phyloP scores from a whole-genome alignment of 1,284 basidiomycete genomes.

The Meira miltonrushii region DNA sequence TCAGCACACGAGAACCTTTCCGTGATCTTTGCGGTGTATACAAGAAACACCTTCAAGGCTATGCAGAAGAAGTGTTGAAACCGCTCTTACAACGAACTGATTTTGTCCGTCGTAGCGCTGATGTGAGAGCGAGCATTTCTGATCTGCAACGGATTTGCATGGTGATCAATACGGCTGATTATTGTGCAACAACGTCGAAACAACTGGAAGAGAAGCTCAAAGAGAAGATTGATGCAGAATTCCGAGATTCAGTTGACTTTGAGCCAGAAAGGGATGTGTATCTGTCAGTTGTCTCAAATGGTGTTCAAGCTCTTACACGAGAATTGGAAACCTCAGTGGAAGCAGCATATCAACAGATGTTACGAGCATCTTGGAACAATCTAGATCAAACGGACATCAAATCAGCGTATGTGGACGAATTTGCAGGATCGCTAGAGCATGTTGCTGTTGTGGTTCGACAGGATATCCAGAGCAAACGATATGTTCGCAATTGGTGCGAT shows the following conservation, averaged over 20 bases:
- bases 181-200: conserved; percentile 83
- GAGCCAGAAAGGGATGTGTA: conserved; percentile 83
- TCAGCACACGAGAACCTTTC: conserved; percentile 43
- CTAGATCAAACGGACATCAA: conserved; percentile 19
- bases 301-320: conserved; percentile 33
- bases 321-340: conserved; percentile 38
- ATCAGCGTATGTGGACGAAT: conserved; percentile 39
- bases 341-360: conserved; percentile 40
- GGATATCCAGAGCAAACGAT: conserved; percentile 48
- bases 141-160: conserved; percentile 54
- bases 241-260: conserved; percentile 72
- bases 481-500: conserved; percentile 48
- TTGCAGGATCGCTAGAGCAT: conserved; percentile 40
- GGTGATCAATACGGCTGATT: conserved; percentile 93
- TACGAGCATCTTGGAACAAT: conserved; percentile 44
- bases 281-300: conserved; percentile 37
- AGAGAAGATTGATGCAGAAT: conserved; percentile 69
- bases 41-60: conserved; percentile 87
- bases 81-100: conserved; percentile 64
- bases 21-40: conserved; percentile 56
- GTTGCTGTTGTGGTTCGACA: conserved; percentile 46
- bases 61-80: conserved; percentile 73
- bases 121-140: conserved; percentile 27
- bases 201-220: conserved; percentile 91
- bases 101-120: conserved; percentile 27